Evolutionary conservation across 1,284 basidiomycete species (phyloP).

Genomic region (Lignosus rhinocerotis): DNA sequence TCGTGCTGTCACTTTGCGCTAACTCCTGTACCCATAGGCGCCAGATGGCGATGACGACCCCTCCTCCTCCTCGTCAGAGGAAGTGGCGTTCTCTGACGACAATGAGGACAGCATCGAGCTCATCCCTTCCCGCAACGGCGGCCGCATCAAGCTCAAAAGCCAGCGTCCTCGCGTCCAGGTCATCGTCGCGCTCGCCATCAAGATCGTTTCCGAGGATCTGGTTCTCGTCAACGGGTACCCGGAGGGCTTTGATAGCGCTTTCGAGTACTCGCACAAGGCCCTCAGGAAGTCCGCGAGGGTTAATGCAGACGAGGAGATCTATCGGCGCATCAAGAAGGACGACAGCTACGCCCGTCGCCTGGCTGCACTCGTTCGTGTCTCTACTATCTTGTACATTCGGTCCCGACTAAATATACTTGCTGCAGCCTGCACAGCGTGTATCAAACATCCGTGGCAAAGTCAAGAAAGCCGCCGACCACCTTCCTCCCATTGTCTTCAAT

Average conservation of each 20-base stretch:
- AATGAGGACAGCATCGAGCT: neutral
- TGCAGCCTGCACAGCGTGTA: neutral
- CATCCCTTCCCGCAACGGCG: neutral
- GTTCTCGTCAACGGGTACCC: neutral
- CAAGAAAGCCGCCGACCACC: neutral
- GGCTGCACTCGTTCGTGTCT: neutral
- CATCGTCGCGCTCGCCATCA: neutral
- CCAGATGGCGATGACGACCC: slow-evolving; percentile 17
- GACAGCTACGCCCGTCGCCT: neutral
- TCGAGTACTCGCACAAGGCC: neutral
- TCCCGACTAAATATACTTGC: neutral
- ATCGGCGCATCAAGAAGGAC: neutral
- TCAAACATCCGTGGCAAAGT: neutral
- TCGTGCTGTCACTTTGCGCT: too few species aligned
- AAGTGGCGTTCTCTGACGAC: too few species aligned
- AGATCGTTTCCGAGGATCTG: neutral
- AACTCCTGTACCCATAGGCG: slow-evolving; percentile 1
- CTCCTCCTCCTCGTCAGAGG: neutral
- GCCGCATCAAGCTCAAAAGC: neutral
- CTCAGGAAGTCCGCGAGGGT: neutral
- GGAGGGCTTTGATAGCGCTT: neutral
- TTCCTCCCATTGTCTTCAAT: neutral
- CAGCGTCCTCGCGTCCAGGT: slow-evolving; percentile 7
- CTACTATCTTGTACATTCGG: neutral
- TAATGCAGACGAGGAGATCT: neutral